Evolutionary conservation across 345 rosid species (phyloP).

Genomic region (Stellera chamaejasme): DNA sequence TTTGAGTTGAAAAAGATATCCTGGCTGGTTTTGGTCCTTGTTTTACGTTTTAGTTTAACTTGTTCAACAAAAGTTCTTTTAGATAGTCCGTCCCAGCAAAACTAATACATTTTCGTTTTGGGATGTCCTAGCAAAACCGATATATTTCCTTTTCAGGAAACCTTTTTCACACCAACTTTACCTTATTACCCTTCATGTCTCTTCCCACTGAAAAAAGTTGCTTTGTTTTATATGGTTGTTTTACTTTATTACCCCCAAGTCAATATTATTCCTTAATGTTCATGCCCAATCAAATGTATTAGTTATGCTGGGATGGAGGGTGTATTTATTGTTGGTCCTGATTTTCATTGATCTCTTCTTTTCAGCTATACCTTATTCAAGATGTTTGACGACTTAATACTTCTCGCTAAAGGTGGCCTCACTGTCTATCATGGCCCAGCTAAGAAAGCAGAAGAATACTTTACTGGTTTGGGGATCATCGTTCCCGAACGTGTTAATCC

Average conservation of each 20-base stretch:
- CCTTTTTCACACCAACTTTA: too few species aligned
- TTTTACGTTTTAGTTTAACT: too few species aligned
- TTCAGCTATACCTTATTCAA: constrained; percentile 86
- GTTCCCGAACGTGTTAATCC: constrained; percentile 91
- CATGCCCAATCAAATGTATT: background rate
- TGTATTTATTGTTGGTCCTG: constrained; percentile 1
- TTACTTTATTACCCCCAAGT: too few species aligned
- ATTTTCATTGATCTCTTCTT: constrained; percentile 13
- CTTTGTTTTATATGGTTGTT: too few species aligned
- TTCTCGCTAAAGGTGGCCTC: constrained; percentile 88
- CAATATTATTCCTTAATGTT: background rate
- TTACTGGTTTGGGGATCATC: constrained; percentile 60
- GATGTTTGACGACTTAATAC: constrained; percentile 79
- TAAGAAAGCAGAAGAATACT: constrained; percentile 74
- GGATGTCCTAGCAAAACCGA: too few species aligned
- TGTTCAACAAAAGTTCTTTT: background rate
- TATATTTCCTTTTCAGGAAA: too few species aligned
- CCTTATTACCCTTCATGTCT: too few species aligned
- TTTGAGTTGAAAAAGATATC: background rate
- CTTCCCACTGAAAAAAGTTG: too few species aligned
- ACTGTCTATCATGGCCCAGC: constrained; percentile 79
- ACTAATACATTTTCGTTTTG: too few species aligned
- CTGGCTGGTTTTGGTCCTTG: background rate
- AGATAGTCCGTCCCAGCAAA: background rate
- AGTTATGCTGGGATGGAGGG: background rate